Conservation (phyloP, 139 green algal species). For the Auxenochlorella protothecoides region DNA sequence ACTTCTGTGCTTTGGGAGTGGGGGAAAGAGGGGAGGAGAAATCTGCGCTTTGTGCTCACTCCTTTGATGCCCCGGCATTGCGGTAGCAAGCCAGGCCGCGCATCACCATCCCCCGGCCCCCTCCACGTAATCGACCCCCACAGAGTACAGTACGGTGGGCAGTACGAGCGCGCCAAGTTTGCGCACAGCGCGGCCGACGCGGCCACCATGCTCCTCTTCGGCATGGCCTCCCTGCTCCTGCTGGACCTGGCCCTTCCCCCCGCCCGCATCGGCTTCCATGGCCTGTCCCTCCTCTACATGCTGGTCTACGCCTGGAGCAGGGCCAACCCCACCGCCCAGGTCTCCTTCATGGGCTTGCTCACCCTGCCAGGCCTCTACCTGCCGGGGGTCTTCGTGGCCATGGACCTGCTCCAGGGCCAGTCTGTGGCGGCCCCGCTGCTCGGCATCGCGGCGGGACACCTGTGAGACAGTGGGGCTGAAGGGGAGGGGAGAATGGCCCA, state of each 20-base stretch:
- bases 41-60: neutral
- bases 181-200: constrained; percentile 25
- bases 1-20: no score
- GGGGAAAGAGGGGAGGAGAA: no score
- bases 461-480: constrained; percentile 13
- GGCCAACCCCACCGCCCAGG: constrained; percentile 20
- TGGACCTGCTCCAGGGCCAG: constrained; percentile 36
- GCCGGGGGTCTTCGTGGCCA: constrained; percentile 42
- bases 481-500: no score
- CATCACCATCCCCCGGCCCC: neutral
- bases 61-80: neutral
- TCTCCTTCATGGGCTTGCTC: constrained; percentile 45
- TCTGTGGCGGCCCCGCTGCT: constrained; percentile 24
- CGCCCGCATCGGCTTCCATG: constrained; percentile 34
- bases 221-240: constrained; percentile 3
- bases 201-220: constrained; percentile 11
- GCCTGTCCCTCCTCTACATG: constrained; percentile 45
- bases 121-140: neutral
- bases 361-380: constrained; percentile 41
- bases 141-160: constrained; percentile 34
- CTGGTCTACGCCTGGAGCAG: constrained; percentile 63
- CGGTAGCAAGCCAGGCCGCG: neutral
- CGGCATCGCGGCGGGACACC: constrained; percentile 47
- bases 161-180: constrained; percentile 39
- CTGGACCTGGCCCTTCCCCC: constrained; percentile 26